A percentile compares a stretch with the other conserved stretches of the same genome.
phyloP scores from a whole-genome alignment of 257 asterid genomes.

The Paulownia fortunei region DNA sequence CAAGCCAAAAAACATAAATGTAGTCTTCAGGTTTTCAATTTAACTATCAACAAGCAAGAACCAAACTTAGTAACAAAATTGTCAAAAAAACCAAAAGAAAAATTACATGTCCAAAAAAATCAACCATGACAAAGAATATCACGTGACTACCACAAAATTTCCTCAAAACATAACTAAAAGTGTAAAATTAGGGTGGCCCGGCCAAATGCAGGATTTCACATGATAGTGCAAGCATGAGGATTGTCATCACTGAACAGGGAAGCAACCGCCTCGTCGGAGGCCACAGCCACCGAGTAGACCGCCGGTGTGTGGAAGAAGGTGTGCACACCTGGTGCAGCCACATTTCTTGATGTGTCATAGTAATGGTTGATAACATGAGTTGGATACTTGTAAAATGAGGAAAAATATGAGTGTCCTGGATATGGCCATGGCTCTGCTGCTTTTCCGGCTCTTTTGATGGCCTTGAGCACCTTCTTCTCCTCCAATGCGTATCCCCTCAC shows the following conservation, averaged over 20 bases:
- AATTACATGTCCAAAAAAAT: neutral
- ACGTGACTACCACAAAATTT: no score
- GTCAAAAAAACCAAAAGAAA: neutral
- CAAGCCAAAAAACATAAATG: no score
- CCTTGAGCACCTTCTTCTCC: constrained; percentile 75
- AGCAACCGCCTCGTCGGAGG: constrained; percentile 89
- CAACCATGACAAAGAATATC: no score
- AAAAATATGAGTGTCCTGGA: constrained; percentile 72
- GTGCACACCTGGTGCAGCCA: constrained; percentile 64
- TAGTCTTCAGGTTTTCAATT: neutral
- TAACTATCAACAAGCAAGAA: neutral
- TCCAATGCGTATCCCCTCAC: constrained; percentile 74
- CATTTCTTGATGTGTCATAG: constrained; percentile 72
- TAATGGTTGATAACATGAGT: constrained; percentile 73
- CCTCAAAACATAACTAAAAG: no score
- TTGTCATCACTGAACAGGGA: constrained; percentile 93
- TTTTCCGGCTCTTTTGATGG: constrained; percentile 82
- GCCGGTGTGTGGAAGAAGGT: constrained; percentile 90
- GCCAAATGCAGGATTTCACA: no score
- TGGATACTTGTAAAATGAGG: constrained; percentile 89
- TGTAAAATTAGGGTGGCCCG: no score
- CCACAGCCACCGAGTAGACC: constrained; percentile 79
- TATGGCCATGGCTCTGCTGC: constrained; percentile 99
- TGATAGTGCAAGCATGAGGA: constrained; percentile 86
- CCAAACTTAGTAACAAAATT: neutral